These are phyloP conservation scores for Yamadazyma diddensiae DNA, from an alignment of 1,139 yeast genomes.

Conservation along the genomic window DNA sequence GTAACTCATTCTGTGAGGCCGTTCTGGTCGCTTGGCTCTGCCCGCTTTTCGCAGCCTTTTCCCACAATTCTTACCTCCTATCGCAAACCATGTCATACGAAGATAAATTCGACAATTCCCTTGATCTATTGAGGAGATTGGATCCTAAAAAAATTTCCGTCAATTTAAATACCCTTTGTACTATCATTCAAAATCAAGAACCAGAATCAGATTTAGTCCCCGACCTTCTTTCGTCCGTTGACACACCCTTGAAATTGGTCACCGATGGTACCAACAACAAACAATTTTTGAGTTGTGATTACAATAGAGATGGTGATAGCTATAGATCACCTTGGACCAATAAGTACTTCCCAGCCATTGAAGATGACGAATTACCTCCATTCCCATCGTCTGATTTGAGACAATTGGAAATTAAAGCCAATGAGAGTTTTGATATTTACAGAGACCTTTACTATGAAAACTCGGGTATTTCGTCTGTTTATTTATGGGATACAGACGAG, in stretches of 20 bases:
- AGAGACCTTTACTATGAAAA: conserved; percentile 95
- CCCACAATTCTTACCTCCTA: too few species aligned
- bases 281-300: conserved; percentile 82
- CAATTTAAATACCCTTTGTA: conserved; percentile 68
- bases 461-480: conserved; percentile 80
- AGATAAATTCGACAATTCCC: conserved; percentile 79
- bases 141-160: conserved; percentile 68
- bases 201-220: conserved; percentile 56
- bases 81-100: conserved; percentile 39
- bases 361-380: conserved; percentile 52
- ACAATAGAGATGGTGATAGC: conserved; percentile 92
- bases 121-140: conserved; percentile 81
- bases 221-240: conserved; percentile 83
- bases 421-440: conserved; percentile 89
- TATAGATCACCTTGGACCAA: conserved; percentile 92
- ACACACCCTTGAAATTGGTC: conserved; percentile 68
- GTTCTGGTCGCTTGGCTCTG: too few species aligned
- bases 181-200: conserved; percentile 55
- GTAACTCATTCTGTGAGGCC: too few species aligned
- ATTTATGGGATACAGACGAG: conserved; percentile 80
- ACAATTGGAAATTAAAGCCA: conserved; percentile 74
- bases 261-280: conserved; percentile 62
- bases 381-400: conserved; percentile 68
- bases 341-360: conserved; percentile 60
- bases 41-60: too few species aligned